A percentile compares a stretch with the other conserved stretches of the same genome.
phyloP scores from a whole-genome alignment of 768 basidiomycete genomes.

The Mycena venus region DNA sequence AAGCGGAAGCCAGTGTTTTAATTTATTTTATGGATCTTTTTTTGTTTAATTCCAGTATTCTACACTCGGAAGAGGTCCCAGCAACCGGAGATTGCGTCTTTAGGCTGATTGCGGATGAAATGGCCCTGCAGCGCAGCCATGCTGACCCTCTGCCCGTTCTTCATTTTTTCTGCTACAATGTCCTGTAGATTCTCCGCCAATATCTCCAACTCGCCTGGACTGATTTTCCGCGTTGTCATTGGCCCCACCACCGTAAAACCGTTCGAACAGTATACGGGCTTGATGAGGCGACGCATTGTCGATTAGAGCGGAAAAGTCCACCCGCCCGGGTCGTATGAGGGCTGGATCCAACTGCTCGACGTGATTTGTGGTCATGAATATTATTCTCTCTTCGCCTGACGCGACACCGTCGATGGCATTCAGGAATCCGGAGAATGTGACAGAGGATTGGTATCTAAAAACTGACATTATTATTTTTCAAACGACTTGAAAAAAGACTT shows the following conservation, averaged over 20 bases:
- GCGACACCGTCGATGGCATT: conserved; percentile 98
- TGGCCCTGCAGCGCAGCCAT: conserved; percentile 98
- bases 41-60: conserved; percentile 18
- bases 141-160: conserved; percentile 74
- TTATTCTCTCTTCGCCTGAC: conserved; percentile 96
- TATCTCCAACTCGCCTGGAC: conserved; percentile 50
- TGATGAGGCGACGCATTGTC: conserved; percentile 91
- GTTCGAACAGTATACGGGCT: conserved; percentile 80
- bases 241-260: conserved; percentile 80
- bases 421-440: conserved; percentile 97
- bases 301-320: conserved; percentile 87
- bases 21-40: conserved; percentile 41
- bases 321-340: conserved; percentile 94
- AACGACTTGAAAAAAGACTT: no score
- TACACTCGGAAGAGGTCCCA: conserved; percentile 56
- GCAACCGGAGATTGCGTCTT: conserved; percentile 66
- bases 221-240: conserved; percentile 40
- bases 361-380: conserved; percentile 99
- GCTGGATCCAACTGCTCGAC: conserved; percentile 91
- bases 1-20: conserved; percentile 87
- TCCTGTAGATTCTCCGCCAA: conserved; percentile 68
- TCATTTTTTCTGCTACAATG: conserved; percentile 67
- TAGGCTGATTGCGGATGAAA: conserved; percentile 84
- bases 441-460: conserved; percentile 89
- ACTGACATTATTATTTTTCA: conserved; percentile 1